Conservation (phyloP, 371 early-diverging fungal species). For the Mucor irregularis region DNA sequence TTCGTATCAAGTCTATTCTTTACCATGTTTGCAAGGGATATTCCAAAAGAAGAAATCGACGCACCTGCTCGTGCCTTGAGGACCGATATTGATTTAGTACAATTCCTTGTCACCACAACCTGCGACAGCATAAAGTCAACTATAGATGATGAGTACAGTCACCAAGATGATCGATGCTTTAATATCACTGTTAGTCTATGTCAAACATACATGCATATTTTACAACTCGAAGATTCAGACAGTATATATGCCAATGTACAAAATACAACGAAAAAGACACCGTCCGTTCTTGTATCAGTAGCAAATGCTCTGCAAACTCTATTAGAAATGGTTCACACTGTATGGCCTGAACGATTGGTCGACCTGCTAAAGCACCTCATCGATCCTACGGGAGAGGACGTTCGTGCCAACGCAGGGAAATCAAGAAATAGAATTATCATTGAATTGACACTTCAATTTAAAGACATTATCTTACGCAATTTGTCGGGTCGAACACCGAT, state of each 20-base stretch:
- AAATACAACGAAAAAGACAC: constrained; percentile 24
- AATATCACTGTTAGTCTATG: constrained; percentile 5
- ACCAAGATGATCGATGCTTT: constrained; percentile 10
- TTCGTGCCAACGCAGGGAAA: too few species aligned
- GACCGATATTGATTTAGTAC: constrained; percentile 43
- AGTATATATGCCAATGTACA: constrained; percentile 40
- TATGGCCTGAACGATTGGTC: constrained; percentile 33
- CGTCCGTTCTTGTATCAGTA: constrained; percentile 15
- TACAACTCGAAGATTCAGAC: constrained; percentile 38
- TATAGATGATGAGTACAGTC: constrained; percentile 21
- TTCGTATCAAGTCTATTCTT: constrained; percentile 32
- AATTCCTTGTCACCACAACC: constrained; percentile 39
- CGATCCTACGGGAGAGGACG: background rate
- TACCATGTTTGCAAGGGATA: constrained; percentile 27
- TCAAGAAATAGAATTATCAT: constrained; percentile 4
- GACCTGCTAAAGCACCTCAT: background rate
- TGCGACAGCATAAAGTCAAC: constrained; percentile 22
- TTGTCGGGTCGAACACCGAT: constrained; percentile 34
- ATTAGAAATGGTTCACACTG: constrained; percentile 19
- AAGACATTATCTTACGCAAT: constrained; percentile 25
- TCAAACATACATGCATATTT: constrained; percentile 24
- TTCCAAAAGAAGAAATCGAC: constrained; percentile 3
- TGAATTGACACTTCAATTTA: background rate
- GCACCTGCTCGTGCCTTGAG: constrained; percentile 17
- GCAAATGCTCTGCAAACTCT: constrained; percentile 14